Conservation (phyloP, 257 asterid species). For the Penstemon newberryi region DNA sequence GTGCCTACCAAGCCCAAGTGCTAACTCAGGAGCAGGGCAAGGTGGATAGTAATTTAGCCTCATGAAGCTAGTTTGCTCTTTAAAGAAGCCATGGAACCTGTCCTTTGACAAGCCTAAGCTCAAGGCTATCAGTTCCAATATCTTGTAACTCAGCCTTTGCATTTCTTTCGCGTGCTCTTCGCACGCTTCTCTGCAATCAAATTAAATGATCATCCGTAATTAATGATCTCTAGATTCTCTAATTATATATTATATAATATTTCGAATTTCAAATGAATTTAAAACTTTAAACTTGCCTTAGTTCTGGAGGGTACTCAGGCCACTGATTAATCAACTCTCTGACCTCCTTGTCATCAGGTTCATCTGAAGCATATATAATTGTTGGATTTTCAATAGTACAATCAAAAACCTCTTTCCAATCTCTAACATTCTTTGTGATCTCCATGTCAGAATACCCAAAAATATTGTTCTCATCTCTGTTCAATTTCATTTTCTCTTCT, state of each 20-base stretch:
- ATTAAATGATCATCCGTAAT: background rate
- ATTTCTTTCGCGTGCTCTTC: constrained; percentile 55
- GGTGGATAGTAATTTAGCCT: constrained; percentile 73
- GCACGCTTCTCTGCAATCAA: constrained; percentile 48
- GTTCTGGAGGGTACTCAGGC: constrained; percentile 55
- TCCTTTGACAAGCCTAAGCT: constrained; percentile 55
- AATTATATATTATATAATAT: too few relatives aligned
- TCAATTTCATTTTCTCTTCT: constrained; percentile 59
- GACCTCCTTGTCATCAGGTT: constrained; percentile 45
- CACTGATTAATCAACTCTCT: constrained; percentile 43
- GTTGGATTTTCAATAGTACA: constrained; percentile 48
- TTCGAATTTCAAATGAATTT: too few relatives aligned
- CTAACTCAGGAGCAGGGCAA: constrained; percentile 70
- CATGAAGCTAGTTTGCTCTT: constrained; percentile 54
- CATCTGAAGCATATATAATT: constrained; percentile 46
- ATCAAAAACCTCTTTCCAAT: constrained; percentile 82
- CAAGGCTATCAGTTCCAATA: constrained; percentile 53
- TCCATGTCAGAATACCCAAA: constrained; percentile 66
- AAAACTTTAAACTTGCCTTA: constrained; percentile 33
- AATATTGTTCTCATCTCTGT: constrained; percentile 45
- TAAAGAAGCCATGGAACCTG: constrained; percentile 48
- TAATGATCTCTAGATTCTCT: background rate
- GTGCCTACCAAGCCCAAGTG: constrained; percentile 78
- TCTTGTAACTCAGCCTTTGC: constrained; percentile 47
- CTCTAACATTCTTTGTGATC: constrained; percentile 66